Base-by-base conservation (phyloP, 2,329 filamentous ascomycete species). In the Sclerotinia trifoliorum region DNA sequence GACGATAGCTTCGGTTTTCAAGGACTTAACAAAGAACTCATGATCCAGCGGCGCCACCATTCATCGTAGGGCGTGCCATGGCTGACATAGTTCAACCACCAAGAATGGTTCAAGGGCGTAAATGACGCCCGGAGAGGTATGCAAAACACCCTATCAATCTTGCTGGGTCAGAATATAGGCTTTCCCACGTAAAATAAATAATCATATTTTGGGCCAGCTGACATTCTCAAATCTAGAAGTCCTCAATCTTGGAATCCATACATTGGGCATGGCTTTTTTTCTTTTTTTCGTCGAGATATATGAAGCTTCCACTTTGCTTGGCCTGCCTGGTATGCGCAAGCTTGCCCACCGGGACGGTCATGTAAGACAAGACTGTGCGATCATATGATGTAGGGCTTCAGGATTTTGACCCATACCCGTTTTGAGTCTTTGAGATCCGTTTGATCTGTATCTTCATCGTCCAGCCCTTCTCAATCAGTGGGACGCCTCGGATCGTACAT, bases 401-500 rank as follows among this genome's bases (percentile, higher is more conserved):
- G n/a, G 46, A 19, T 15, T 62, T 39, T 13, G 44, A 24, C 19
- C n/a, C 5, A 39, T 26, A 51, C n/a, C 42, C n/a, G 3, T 24
- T 32, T 35, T 15, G 44, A 44, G 26, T 44, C 26, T 61, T 35
- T 17, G 49, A 56, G 26, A 32, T 35, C 29, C 21, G 3, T 13
- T 35, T 35, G 44, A 51, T 51, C 11, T 7, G 8, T 17, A 2
- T 39, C n/a, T 39, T 51, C 15, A 15, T 26, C 39, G 2, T 51
- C n/a, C n/a, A 11, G 3, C 32, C 24, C 42, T 39, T 35, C 26
- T 88, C 80, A 89, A 71, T 88, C 83, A 0, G 87, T 89, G 32
- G 87, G 87, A 65, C 80, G 80, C 48, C 83, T 80, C 1, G 87
- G 87, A 72, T 89, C 82, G 76, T 91, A 91, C 63, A 89, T 81